A percentile compares a stretch with the other conserved stretches of the same genome.
Conservation (phyloP, 768 basidiomycete species). For the Hysterangium stoloniferum region DNA sequence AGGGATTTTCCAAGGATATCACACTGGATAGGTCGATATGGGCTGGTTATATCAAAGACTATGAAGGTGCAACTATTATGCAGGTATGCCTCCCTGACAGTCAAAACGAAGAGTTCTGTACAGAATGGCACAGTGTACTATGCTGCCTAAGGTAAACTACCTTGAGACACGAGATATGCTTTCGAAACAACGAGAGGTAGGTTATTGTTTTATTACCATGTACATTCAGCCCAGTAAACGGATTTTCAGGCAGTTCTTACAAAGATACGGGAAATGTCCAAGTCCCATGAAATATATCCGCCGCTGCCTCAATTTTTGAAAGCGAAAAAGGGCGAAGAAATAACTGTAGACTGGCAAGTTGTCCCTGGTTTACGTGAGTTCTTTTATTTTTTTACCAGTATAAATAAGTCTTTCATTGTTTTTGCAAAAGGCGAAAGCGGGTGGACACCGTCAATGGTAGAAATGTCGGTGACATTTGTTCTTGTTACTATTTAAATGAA, state of each 20-base stretch:
- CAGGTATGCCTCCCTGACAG: constrained; percentile 33
- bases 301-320: constrained; percentile 73
- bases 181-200: constrained; percentile 67
- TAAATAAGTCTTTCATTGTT: not conserved
- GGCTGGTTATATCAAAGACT: constrained; percentile 99
- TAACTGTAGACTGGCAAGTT: constrained; percentile 60
- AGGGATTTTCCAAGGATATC: constrained; percentile 95
- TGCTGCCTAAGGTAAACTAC: constrained; percentile 91
- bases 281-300: constrained; percentile 76
- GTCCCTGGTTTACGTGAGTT: constrained; percentile 82
- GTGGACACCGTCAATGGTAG: constrained; percentile 81
- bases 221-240: not conserved
- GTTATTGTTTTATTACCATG: constrained; percentile 6
- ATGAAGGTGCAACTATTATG: constrained; percentile 99
- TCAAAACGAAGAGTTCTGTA: constrained; percentile 1
- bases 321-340: constrained; percentile 39
- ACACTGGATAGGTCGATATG: constrained; percentile 83
- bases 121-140: constrained; percentile 48
- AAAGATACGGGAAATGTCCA: constrained; percentile 82
- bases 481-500: too few species aligned
- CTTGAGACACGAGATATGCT: constrained; percentile 71
- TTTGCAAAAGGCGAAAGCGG: constrained; percentile 67
- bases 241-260: constrained; percentile 57
- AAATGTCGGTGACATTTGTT: constrained; percentile 65
- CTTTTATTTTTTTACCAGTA: not conserved